Evolutionary conservation across 73 alveolate species (phyloP).

Genomic region (Uronychia setigera): DNA sequence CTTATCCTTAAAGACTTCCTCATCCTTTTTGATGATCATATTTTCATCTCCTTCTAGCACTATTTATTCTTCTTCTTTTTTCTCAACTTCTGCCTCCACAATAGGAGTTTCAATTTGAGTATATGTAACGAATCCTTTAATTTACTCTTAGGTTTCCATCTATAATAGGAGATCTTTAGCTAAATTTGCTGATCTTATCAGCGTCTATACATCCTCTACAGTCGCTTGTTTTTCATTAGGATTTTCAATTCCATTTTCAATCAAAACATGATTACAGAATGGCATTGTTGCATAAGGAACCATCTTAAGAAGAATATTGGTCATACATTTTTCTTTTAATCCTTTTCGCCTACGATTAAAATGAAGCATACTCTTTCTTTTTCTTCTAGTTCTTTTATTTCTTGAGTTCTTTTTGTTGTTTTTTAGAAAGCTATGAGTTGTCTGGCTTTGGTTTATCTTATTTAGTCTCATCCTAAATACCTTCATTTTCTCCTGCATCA

Average conservation of each 20-base stretch:
- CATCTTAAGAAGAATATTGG: constrained; percentile 65
- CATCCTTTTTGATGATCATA: constrained; percentile 32
- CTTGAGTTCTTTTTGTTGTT: constrained; percentile 8
- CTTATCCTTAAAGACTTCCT: constrained; percentile 37
- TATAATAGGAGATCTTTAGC: constrained; percentile 58
- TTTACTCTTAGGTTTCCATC: constrained; percentile 36
- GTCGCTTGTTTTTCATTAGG: constrained; percentile 59
- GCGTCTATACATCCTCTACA: constrained; percentile 43
- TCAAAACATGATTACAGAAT: constrained; percentile 75
- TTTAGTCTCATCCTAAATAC: neutral
- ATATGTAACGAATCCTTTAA: constrained; percentile 55
- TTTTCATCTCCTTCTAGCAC: constrained; percentile 48
- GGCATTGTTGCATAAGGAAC: constrained; percentile 80
- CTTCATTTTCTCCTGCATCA: constrained; percentile 29
- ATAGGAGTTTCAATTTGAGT: constrained; percentile 3
- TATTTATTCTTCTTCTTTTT: constrained; percentile 44
- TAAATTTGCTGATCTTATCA: constrained; percentile 61
- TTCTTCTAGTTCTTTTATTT: constrained; percentile 30
- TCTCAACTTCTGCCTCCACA: constrained; percentile 20
- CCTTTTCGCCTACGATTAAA: neutral
- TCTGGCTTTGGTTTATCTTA: neutral
- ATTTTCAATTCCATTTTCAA: constrained; percentile 43
- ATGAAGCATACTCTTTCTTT: constrained; percentile 6
- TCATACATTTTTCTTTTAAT: constrained; percentile 38
- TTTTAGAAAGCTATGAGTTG: neutral